Conservation (phyloP, 371 early-diverging fungal genomes). For the Apophysomyces ossiformis region DNA sequence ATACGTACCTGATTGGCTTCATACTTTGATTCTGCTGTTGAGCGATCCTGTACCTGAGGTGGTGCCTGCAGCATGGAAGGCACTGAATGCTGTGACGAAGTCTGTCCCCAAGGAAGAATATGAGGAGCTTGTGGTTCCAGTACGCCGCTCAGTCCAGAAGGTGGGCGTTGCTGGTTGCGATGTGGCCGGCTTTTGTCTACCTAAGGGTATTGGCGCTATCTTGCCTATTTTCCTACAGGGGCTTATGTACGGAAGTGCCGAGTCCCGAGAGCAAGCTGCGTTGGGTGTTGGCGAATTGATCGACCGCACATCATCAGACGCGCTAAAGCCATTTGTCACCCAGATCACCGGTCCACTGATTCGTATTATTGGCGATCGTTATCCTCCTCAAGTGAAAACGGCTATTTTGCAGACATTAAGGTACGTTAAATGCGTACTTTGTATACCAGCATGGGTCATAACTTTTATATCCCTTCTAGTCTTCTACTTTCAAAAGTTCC, state of each 20-base stretch:
- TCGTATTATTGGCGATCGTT: slow-evolving; percentile 96
- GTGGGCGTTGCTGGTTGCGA: slow-evolving; percentile 64
- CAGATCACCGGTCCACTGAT: slow-evolving; percentile 97
- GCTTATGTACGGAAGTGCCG: slow-evolving; percentile 86
- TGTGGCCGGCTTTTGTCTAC: slow-evolving; percentile 87
- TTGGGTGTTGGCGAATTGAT: slow-evolving; percentile 76
- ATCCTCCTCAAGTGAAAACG: slow-evolving; percentile 88
- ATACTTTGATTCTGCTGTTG: slow-evolving; percentile 72
- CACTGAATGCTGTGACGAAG: slow-evolving; percentile 81
- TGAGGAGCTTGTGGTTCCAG: slow-evolving; percentile 77
- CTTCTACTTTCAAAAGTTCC: slow-evolving; percentile 83
- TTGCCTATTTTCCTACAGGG: slow-evolving; percentile 94
- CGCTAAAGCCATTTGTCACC: slow-evolving; percentile 90
- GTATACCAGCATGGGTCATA: neutral
- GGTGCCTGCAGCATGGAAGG: slow-evolving; percentile 77
- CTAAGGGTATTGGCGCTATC: slow-evolving; percentile 92
- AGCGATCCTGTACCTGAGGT: slow-evolving; percentile 62
- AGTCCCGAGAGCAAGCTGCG: slow-evolving; percentile 87
- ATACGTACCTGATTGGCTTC: slow-evolving; percentile 87
- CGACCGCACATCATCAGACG: slow-evolving; percentile 71
- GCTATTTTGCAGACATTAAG: slow-evolving; percentile 87
- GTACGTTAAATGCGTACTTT: slow-evolving; percentile 24
- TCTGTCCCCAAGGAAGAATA: slow-evolving; percentile 80
- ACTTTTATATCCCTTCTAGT: slow-evolving; percentile 27
- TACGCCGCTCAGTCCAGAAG: slow-evolving; percentile 71